Evolutionary conservation across 1,284 basidiomycete genomes (phyloP).

Genomic region (Pseudozyma pruni): DNA sequence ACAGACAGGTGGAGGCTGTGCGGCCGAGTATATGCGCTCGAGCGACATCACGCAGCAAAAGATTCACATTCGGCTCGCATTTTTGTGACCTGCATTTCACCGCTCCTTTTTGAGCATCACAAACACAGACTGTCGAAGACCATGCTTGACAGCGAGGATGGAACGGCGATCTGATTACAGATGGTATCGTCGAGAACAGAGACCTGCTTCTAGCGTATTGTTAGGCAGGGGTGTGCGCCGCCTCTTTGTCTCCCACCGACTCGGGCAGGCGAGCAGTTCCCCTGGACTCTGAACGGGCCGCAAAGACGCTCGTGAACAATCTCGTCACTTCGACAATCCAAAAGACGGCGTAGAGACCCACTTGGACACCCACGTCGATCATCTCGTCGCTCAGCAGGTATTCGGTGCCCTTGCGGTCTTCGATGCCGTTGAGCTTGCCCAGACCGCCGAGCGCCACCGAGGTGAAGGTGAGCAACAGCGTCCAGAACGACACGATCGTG

Average conservation of each 20-base stretch:
- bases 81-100: no score
- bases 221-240: slow-evolving; percentile 1
- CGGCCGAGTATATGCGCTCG: slow-evolving; percentile 1
- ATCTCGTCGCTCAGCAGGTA: slow-evolving; percentile 51
- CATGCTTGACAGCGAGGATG: no score
- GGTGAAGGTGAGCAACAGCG: slow-evolving; percentile 42
- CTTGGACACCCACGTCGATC: slow-evolving; percentile 48
- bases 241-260: background rate
- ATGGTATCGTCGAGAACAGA: no score
- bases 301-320: slow-evolving; percentile 3
- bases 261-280: slow-evolving; percentile 12
- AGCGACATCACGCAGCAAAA: slow-evolving; percentile 14
- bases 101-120: slow-evolving; percentile 1
- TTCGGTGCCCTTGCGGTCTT: slow-evolving; percentile 43
- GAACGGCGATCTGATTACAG: no score
- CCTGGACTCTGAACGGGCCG: background rate
- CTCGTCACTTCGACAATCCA: slow-evolving; percentile 24
- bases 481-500: slow-evolving; percentile 42
- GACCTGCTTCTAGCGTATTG: no score
- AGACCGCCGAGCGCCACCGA: slow-evolving; percentile 34
- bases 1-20: slow-evolving; percentile 9
- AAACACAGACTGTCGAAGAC: no score
- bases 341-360: slow-evolving; percentile 48
- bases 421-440: slow-evolving; percentile 28
- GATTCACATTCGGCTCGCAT: background rate